These are phyloP conservation scores for Wickerhamomyces bovis DNA, from an alignment of 805 yeast species.

Conservation along the genomic window DNA sequence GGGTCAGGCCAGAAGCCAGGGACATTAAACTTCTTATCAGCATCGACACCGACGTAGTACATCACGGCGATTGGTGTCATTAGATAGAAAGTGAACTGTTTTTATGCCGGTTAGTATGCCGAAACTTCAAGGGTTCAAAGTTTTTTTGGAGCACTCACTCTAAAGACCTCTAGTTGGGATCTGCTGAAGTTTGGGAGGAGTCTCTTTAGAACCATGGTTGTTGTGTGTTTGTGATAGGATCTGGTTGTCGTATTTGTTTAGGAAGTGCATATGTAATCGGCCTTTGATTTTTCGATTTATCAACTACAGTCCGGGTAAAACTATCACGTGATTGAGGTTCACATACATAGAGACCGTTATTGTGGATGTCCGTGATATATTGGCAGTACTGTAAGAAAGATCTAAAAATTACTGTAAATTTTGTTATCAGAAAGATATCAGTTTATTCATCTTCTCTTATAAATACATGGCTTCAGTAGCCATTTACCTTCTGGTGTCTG, in stretches of 20 bases:
- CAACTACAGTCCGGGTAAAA: no score
- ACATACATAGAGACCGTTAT: no score
- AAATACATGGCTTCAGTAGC: conserved; percentile 93
- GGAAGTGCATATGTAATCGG: no score
- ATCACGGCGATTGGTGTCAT: conserved; percentile 84
- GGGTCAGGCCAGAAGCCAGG: conserved; percentile 99
- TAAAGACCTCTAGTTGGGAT: conserved; percentile 11
- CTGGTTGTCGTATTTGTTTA: background rate
- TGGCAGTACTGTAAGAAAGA: background rate
- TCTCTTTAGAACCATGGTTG: background rate
- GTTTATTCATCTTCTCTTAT: conserved; percentile 62
- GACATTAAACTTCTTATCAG: conserved; percentile 81
- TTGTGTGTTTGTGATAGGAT: background rate
- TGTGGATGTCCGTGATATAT: background rate
- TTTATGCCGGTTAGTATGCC: background rate
- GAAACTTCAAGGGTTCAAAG: background rate
- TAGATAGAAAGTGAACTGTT: conserved; percentile 72
- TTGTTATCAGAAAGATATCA: no score
- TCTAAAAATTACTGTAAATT: background rate
- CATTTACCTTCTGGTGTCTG: conserved; percentile 72
- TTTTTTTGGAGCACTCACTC: conserved; percentile 6
- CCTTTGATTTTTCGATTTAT: background rate
- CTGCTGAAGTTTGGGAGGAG: background rate
- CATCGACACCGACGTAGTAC: conserved; percentile 89
- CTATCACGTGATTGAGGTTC: no score